phyloP scores from a whole-genome alignment of 345 rosid genomes.

The Linum lewisii region DNA sequence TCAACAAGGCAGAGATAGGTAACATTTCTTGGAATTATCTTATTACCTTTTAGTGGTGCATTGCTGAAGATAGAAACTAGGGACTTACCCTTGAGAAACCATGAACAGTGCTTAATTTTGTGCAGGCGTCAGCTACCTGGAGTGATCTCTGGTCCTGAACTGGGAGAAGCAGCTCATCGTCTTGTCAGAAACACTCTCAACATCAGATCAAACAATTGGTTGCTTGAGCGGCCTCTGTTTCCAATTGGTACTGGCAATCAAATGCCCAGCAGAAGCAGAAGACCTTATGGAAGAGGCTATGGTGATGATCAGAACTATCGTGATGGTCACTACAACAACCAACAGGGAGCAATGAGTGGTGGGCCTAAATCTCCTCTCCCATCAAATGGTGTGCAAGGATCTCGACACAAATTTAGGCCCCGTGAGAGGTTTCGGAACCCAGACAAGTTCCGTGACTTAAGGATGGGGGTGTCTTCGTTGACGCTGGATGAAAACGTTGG shows the following conservation, averaged over 20 bases:
- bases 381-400: conserved; percentile 38
- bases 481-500: conserved; percentile 38
- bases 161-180: conserved; percentile 98
- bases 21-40: conserved; percentile 8
- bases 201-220: conserved; percentile 43
- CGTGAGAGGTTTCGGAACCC: conserved; percentile 37
- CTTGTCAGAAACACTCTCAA: conserved; percentile 88
- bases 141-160: conserved; percentile 55
- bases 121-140: conserved; percentile 77
- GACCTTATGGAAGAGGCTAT: conserved; percentile 42
- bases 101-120: conserved; percentile 2
- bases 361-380: conserved; percentile 32
- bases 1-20: conserved; percentile 81
- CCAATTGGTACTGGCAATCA: conserved; percentile 36
- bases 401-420: conserved; percentile 29
- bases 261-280: conserved; percentile 34
- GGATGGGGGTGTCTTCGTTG: conserved; percentile 44
- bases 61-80: too few species aligned
- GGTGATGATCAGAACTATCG: conserved; percentile 33
- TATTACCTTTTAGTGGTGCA: too few species aligned
- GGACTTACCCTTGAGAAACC: background rate
- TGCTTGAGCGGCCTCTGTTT: conserved; percentile 34
- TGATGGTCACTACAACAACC: conserved; percentile 32
- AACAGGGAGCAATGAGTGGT: conserved; percentile 31
- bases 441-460: conserved; percentile 38